These are phyloP conservation scores for Babesia caballi DNA, from an alignment of 169 alveolate genomes.

Conservation along the genomic window DNA sequence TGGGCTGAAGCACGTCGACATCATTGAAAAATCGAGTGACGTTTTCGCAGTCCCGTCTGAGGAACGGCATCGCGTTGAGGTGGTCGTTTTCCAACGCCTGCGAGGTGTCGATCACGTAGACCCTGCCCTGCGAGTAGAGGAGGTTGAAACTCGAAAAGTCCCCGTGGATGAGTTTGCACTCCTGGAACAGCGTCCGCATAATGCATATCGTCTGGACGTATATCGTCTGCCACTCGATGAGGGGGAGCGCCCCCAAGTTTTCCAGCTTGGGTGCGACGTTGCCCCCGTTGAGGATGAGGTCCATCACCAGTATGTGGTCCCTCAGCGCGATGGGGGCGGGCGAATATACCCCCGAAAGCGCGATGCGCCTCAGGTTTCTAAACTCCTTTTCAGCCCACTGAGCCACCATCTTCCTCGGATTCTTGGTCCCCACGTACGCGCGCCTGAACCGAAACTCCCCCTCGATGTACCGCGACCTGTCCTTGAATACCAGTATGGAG, in stretches of 20 bases:
- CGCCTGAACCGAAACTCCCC: constrained; percentile 98
- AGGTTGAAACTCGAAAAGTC: constrained; percentile 97
- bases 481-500: constrained; percentile 95
- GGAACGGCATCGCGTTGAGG: constrained; percentile 95
- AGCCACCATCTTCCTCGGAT: constrained; percentile 99
- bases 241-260: constrained; percentile 54
- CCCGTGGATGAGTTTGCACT: constrained; percentile 96
- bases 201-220: constrained; percentile 85
- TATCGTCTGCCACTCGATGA: constrained; percentile 74
- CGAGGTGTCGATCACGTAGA: constrained; percentile 96
- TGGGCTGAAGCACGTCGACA: constrained; percentile 6
- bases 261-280: constrained; percentile 67
- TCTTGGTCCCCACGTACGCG: constrained; percentile 89
- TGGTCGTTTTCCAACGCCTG: constrained; percentile 98
- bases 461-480: constrained; percentile 96
- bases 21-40: constrained; percentile 91
- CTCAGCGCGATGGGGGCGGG: constrained; percentile 93
- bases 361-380: constrained; percentile 91
- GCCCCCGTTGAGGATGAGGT: constrained; percentile 87
- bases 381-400: constrained; percentile 99
- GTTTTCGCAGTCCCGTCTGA: constrained; percentile 96
- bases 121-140: constrained; percentile 78
- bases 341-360: constrained; percentile 86
- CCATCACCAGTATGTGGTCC: constrained; percentile 96
- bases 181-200: constrained; percentile 88